phyloP scores from a whole-genome alignment of 352 stramenopile genomes.

The Elongisporangium anandrum region DNA sequence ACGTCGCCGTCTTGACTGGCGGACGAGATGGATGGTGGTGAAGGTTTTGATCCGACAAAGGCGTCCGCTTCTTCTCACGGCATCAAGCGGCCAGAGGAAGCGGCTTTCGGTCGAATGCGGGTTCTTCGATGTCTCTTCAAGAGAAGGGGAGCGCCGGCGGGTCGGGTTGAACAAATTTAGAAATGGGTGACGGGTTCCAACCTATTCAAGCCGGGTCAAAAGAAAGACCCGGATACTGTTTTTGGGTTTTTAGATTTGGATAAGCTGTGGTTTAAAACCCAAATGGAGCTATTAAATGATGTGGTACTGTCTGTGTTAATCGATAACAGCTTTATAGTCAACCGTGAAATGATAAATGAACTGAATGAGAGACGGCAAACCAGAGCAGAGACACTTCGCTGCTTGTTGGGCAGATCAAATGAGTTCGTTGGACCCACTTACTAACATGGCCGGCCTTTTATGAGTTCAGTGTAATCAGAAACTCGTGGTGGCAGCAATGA shows the following conservation, averaged over 20 bases:
- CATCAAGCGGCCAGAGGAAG: background rate
- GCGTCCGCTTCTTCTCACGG: background rate
- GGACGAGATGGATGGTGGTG: background rate
- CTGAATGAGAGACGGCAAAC: background rate
- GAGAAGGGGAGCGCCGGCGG: background rate
- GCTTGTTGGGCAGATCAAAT: background rate
- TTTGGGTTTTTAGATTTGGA: no score
- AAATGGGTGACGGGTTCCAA: background rate
- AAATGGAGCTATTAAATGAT: no score
- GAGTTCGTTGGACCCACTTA: background rate
- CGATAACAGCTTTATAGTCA: background rate
- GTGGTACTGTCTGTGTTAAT: background rate
- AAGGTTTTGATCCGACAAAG: background rate
- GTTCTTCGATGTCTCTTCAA: background rate
- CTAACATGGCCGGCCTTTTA: background rate
- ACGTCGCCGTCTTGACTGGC: background rate
- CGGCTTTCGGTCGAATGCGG: background rate
- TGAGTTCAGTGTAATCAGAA: background rate
- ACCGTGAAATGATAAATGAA: background rate
- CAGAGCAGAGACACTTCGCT: background rate
- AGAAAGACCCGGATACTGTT: no score
- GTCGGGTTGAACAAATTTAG: background rate
- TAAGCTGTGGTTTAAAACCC: no score
- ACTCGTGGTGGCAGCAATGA: background rate
- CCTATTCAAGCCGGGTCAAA: background rate